Evolutionary conservation across 768 basidiomycete species (phyloP), one percentile per base, ranked within the genome.

Genomic region (Albatrellus ellisii): DNA sequence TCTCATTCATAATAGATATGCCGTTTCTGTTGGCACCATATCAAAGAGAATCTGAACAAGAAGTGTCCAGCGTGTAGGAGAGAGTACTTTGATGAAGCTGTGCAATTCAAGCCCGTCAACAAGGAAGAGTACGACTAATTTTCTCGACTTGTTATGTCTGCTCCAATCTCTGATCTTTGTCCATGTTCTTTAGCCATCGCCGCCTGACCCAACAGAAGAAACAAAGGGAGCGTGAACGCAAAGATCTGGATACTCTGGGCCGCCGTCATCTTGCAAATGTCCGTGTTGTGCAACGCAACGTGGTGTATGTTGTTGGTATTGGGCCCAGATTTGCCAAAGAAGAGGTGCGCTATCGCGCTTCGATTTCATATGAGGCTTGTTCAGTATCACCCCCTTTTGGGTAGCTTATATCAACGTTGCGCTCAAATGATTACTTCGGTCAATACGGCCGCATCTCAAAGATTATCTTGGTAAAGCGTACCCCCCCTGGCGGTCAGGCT

Each of bases 21-120:
- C 61, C 83, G 90, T 43, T 99, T 99, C 66, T 99, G 95, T 62
- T 98, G 91, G 78, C 88, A 99, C 63, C 91, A 98, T 64, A 94
- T 95, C 70, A 83, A 86, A 66, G 78, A 87, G 63, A 88, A 95
- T 64, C 70, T 94, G 47, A 98, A 98, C 59, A 81, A 90, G 49
- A 79, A 88, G 38, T 99, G 95, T 59, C 95, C 95, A 28, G 95
- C 95, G 15, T 99, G 95, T 64, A 72, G 95, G 54, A 70, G 92
- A 50, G 73, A 84, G 43, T 98, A 97, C 57, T 83, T 86, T 7
- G 90, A 97, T 50, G 87, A 95, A 43, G 72, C 79, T 31, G 82
- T 95, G 26, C 88, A 97, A 59, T 95, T 94, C 66, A 95, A 90
- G 59, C 79, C 95, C 36, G 83, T 99, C 50, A 82, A 84, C 46